Percentiles rank a stretch among this genome's conserved stretches.
phyloP scores from a whole-genome alignment of 2,329 filamentous ascomycete genomes.

The Trichoderma citrinoviride region DNA sequence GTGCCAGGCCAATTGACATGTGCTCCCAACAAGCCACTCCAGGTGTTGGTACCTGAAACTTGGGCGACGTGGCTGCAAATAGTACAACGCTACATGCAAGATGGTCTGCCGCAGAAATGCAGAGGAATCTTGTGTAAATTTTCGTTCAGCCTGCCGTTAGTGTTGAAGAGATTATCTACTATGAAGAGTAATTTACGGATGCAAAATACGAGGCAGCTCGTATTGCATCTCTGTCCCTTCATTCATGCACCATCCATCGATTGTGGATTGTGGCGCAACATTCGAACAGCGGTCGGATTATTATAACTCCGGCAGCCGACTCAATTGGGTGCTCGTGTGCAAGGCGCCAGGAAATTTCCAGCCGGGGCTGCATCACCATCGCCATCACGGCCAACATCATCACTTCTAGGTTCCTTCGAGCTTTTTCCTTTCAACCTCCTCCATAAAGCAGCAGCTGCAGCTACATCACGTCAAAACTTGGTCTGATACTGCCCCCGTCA shows the following conservation, averaged over 20 bases:
- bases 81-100: neutral
- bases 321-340: neutral
- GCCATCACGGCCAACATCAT: neutral
- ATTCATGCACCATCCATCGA: neutral
- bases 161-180: too few relatives aligned
- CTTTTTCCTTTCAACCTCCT: neutral
- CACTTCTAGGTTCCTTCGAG: neutral
- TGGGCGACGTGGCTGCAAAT: neutral
- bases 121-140: neutral
- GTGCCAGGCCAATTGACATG: slow-evolving; percentile 9
- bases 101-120: neutral
- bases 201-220: too few relatives aligned
- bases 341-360: slow-evolving; percentile 22
- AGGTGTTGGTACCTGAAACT: neutral
- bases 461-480: too few relatives aligned
- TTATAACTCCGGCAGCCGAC: neutral
- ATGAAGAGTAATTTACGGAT: too few relatives aligned
- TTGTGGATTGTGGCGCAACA: slow-evolving; percentile 1
- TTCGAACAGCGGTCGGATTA: neutral
- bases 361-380: slow-evolving; percentile 1
- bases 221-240: neutral
- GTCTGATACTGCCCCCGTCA: neutral
- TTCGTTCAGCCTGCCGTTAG: too few relatives aligned
- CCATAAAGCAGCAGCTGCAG: neutral
- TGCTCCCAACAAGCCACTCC: neutral